phyloP scores from a whole-genome alignment of 805 yeast genomes.

The Ogataea methanolica region DNA sequence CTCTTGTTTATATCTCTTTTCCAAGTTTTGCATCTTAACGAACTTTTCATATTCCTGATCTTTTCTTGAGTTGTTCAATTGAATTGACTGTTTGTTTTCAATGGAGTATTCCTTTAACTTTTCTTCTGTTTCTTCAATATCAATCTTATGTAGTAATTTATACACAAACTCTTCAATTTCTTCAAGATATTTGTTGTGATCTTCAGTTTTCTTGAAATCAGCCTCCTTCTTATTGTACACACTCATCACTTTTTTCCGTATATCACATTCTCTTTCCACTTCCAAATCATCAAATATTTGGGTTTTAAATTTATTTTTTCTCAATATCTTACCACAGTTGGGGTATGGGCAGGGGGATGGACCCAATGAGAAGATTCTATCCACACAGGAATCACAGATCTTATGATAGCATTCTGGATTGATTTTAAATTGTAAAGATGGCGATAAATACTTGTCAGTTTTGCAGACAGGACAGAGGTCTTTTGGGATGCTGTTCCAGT shows the following conservation, averaged over 20 bases:
- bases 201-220: slow-evolving; percentile 59
- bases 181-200: slow-evolving; percentile 76
- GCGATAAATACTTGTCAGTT: slow-evolving; percentile 89
- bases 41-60: slow-evolving; percentile 67
- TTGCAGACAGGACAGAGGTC: slow-evolving; percentile 92
- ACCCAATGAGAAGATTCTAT: slow-evolving; percentile 87
- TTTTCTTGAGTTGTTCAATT: slow-evolving; percentile 68
- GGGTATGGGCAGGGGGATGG: slow-evolving; percentile 97
- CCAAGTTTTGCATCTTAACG: slow-evolving; percentile 59
- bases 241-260: slow-evolving; percentile 68
- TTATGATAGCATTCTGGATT: slow-evolving; percentile 98
- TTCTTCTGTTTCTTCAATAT: slow-evolving; percentile 63
- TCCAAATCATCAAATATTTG: slow-evolving; percentile 88
- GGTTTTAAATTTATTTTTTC: slow-evolving; percentile 86
- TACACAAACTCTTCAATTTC: slow-evolving; percentile 76
- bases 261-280: slow-evolving; percentile 91
- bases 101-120: slow-evolving; percentile 65
- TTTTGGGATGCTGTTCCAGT: slow-evolving; percentile 32
- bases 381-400: slow-evolving; percentile 96
- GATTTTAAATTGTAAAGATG: slow-evolving; percentile 85
- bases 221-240: slow-evolving; percentile 78
- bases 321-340: slow-evolving; percentile 77
- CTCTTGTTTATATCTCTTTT: slow-evolving; percentile 65
- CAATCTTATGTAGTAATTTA: slow-evolving; percentile 66
- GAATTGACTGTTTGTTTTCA: slow-evolving; percentile 68